Evolutionary conservation across 2,329 filamentous ascomycete species (phyloP).

Genomic region (Aspergillus neotritici): DNA sequence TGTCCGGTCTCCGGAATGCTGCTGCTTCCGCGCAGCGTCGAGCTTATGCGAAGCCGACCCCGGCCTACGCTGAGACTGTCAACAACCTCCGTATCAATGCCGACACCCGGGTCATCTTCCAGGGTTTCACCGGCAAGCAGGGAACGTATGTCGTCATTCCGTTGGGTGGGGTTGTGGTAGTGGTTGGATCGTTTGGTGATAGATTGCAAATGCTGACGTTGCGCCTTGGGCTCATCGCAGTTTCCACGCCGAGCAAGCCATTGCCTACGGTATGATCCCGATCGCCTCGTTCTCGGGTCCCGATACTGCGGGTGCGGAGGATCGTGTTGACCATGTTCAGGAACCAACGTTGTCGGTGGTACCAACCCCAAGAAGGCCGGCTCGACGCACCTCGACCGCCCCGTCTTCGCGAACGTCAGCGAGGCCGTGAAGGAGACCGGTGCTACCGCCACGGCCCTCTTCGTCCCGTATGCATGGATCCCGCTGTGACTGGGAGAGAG

Average conservation of each 20-base stretch:
- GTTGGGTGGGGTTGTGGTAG: neutral
- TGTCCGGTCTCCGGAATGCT: conserved; percentile 62
- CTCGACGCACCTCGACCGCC: conserved; percentile 77
- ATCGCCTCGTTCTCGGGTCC: conserved; percentile 11
- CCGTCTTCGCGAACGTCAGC: conserved; percentile 83
- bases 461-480: conserved; percentile 67
- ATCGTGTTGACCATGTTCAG: conserved; percentile 40
- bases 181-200: neutral
- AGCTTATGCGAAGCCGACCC: conserved; percentile 65
- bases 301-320: neutral
- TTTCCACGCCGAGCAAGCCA: conserved; percentile 95
- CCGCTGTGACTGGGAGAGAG: neutral
- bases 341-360: conserved; percentile 94
- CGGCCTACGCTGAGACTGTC: conserved; percentile 66
- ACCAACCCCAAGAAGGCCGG: conserved; percentile 99
- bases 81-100: conserved; percentile 87
- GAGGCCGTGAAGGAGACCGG: conserved; percentile 88
- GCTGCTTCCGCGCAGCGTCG: conserved; percentile 55
- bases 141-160: conserved; percentile 66
- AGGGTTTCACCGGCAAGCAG: conserved; percentile 97
- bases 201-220: conserved; percentile 29
- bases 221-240: conserved; percentile 43
- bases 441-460: conserved; percentile 87
- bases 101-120: conserved; percentile 92
- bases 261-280: conserved; percentile 76